phyloP scores from a whole-genome alignment of 768 basidiomycete genomes.

The Daedaleopsis nitida region DNA sequence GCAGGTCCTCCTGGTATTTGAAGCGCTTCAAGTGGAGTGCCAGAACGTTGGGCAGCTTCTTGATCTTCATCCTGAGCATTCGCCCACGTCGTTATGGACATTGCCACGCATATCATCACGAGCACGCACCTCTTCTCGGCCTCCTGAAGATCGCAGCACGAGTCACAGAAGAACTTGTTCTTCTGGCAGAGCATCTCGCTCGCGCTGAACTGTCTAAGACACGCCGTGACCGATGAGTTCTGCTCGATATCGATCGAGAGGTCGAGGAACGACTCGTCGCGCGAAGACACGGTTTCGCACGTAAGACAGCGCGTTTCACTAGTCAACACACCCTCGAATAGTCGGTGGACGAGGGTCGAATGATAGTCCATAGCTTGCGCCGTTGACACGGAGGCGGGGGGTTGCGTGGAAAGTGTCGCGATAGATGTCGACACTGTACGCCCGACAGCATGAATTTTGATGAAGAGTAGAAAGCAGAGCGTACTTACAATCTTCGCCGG shows the following conservation, averaged over 20 bases:
- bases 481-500: slow-evolving; percentile 69
- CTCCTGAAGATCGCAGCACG: slow-evolving; percentile 95
- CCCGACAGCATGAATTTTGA: slow-evolving; percentile 7
- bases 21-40: slow-evolving; percentile 97
- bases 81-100: too few relatives aligned
- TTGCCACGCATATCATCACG: not conserved
- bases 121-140: slow-evolving; percentile 88
- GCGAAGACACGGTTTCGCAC: slow-evolving; percentile 90
- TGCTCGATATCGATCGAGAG: slow-evolving; percentile 99
- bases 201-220: slow-evolving; percentile 94
- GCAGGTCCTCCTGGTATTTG: slow-evolving; percentile 94
- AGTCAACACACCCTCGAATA: slow-evolving; percentile 93
- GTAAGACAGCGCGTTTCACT: slow-evolving; percentile 98
- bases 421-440: slow-evolving; percentile 62
- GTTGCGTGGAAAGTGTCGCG: slow-evolving; percentile 50
- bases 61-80: slow-evolving; percentile 90
- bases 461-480: not conserved
- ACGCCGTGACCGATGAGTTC: slow-evolving; percentile 95
- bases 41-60: slow-evolving; percentile 91
- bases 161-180: slow-evolving; percentile 99
- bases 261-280: slow-evolving; percentile 96
- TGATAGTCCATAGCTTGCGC: slow-evolving; percentile 24
- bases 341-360: slow-evolving; percentile 82
- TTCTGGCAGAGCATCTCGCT: slow-evolving; percentile 98
- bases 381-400: slow-evolving; percentile 50